Evolutionary conservation across 2,329 filamentous ascomycete species (phyloP).

Genomic region (Septoria petroselini): DNA sequence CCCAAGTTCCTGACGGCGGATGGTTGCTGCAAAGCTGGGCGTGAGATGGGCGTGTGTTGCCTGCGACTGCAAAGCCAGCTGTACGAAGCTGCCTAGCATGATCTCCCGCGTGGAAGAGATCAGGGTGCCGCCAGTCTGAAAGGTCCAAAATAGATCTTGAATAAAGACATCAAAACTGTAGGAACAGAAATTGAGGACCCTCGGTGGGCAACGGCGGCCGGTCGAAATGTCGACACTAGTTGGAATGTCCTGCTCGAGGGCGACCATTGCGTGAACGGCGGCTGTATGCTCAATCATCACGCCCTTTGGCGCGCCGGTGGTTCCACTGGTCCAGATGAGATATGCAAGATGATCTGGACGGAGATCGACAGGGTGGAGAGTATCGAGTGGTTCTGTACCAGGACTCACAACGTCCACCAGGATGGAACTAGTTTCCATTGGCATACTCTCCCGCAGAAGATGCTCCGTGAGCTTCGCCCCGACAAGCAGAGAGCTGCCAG

Average conservation of each 20-base stretch:
- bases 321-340: conserved; percentile 22
- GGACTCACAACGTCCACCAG: background rate
- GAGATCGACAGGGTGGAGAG: background rate
- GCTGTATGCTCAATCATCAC: conserved; percentile 21
- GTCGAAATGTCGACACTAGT: background rate
- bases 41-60: background rate
- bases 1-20: background rate
- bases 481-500: background rate
- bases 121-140: background rate
- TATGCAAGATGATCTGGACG: conserved; percentile 13
- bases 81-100: conserved; percentile 1
- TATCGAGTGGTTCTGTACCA: background rate
- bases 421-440: background rate
- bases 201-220: background rate
- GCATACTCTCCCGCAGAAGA: background rate
- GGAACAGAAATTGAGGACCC: background rate
- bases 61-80: background rate
- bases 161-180: conserved; percentile 3
- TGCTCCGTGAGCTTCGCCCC: background rate
- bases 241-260: background rate
- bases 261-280: background rate
- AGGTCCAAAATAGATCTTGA: conserved; percentile 8
- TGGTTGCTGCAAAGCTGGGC: background rate
- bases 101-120: conserved; percentile 9
- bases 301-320: conserved; percentile 23